Percentiles rank a stretch among this genome's conserved stretches.
phyloP scores from a whole-genome alignment of 495 filamentous ascomycete species.

The Daldinia bambusicola region DNA sequence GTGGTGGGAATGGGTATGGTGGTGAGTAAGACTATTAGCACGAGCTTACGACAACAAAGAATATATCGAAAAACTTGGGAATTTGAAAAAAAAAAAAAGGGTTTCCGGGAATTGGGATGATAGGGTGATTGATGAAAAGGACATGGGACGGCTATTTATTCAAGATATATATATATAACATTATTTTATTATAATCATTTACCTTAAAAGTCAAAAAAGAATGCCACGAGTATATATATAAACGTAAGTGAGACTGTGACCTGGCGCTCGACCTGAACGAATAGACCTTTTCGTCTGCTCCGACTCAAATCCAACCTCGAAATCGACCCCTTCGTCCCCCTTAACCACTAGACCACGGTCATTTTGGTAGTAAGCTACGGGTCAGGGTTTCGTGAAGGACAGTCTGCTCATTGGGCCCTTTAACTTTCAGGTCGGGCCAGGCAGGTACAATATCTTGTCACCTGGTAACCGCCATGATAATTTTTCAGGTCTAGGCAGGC shows the following conservation, averaged over 20 bases:
- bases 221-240: no score
- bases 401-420: background rate
- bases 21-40: no score
- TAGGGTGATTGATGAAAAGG: background rate
- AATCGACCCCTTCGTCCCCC: background rate
- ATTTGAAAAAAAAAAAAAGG: no score
- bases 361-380: background rate
- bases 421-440: background rate
- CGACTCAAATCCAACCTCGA: background rate
- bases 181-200: no score
- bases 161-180: no score
- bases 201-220: background rate
- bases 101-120: background rate
- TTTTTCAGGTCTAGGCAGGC: background rate
- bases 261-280: background rate
- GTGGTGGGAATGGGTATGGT: background rate
- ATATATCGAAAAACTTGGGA: no score
- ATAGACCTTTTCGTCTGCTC: background rate
- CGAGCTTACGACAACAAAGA: no score
- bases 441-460: background rate
- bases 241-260: background rate
- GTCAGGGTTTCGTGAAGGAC: background rate
- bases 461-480: background rate
- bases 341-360: slow-evolving; percentile 3
- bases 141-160: no score